A percentile compares a stretch with the other conserved stretches of the same genome.
Conservation (phyloP, 2,329 filamentous ascomycete species). For the Ascochyta fabae region DNA sequence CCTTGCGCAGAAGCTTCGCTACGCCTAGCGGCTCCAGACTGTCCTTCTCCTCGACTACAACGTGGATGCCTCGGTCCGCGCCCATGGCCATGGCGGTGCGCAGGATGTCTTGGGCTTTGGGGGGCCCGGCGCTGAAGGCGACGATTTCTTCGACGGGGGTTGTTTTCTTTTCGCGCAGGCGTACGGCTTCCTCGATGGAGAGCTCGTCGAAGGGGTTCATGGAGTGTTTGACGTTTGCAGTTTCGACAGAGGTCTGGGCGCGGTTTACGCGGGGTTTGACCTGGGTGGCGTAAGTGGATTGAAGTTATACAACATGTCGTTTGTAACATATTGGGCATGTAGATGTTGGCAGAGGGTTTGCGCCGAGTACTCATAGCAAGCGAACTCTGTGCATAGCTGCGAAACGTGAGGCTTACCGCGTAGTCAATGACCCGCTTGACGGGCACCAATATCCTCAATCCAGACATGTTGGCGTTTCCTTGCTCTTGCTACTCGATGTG, state of each 20-base stretch:
- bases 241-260: conserved; percentile 85
- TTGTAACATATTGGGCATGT: no score
- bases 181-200: conserved; percentile 93
- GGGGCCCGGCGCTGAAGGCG: conserved; percentile 82
- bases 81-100: conserved; percentile 99
- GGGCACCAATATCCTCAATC: conserved; percentile 62
- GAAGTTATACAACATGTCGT: neutral
- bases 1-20: conserved; percentile 82
- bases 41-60: conserved; percentile 65
- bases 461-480: conserved; percentile 48
- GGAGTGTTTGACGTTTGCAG: conserved; percentile 90
- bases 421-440: conserved; percentile 66
- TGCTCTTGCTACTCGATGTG: neutral
- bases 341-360: no score
- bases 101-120: conserved; percentile 86
- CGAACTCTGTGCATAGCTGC: no score
- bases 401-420: conserved; percentile 51
- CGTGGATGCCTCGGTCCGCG: conserved; percentile 88
- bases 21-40: conserved; percentile 89
- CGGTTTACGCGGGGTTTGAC: conserved; percentile 75
- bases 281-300: conserved; percentile 46
- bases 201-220: conserved; percentile 99
- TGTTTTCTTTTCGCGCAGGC: conserved; percentile 81
- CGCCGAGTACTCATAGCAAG: neutral
- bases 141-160: conserved; percentile 82